Evolutionary conservation across 106 monocot genomes (phyloP).

Genomic region (Chionographis japonica): DNA sequence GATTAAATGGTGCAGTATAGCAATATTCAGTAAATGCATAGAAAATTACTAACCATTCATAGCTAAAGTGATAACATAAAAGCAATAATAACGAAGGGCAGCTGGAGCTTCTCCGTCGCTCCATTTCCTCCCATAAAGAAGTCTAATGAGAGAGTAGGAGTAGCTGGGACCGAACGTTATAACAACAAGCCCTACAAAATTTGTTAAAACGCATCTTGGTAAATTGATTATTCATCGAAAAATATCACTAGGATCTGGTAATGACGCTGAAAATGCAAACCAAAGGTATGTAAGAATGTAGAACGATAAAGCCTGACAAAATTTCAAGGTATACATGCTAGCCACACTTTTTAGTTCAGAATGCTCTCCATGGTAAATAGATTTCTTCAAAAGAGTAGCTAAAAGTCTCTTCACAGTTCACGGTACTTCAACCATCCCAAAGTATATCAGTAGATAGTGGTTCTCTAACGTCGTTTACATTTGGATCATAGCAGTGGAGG

Average conservation of each 20-base stretch:
- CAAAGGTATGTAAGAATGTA: neutral
- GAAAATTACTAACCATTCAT: slow-evolving; percentile 71
- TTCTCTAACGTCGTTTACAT: too few relatives aligned
- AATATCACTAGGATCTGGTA: neutral
- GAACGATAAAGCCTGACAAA: too few relatives aligned
- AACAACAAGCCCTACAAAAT: slow-evolving; percentile 63
- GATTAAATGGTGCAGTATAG: neutral
- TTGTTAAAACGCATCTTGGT: neutral
- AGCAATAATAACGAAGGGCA: slow-evolving; percentile 73
- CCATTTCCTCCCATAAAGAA: slow-evolving; percentile 84
- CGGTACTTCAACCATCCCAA: too few relatives aligned
- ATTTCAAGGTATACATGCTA: too few relatives aligned
- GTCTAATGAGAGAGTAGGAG: slow-evolving; percentile 73
- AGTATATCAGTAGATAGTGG: too few relatives aligned
- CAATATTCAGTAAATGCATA: neutral
- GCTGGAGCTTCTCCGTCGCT: slow-evolving; percentile 86
- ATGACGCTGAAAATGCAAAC: neutral
- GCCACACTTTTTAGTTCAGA: too few relatives aligned
- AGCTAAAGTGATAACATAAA: slow-evolving; percentile 80
- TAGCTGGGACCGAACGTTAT: slow-evolving; percentile 92
- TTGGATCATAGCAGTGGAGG: too few relatives aligned
- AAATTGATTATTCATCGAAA: neutral
- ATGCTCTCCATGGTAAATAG: too few relatives aligned
- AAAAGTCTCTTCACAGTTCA: too few relatives aligned
- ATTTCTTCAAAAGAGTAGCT: too few relatives aligned